Evolutionary conservation across 2,329 filamentous ascomycete species (phyloP), one percentile per base, ranked within the genome.

Genomic region (Chaetomium strumarium): DNA sequence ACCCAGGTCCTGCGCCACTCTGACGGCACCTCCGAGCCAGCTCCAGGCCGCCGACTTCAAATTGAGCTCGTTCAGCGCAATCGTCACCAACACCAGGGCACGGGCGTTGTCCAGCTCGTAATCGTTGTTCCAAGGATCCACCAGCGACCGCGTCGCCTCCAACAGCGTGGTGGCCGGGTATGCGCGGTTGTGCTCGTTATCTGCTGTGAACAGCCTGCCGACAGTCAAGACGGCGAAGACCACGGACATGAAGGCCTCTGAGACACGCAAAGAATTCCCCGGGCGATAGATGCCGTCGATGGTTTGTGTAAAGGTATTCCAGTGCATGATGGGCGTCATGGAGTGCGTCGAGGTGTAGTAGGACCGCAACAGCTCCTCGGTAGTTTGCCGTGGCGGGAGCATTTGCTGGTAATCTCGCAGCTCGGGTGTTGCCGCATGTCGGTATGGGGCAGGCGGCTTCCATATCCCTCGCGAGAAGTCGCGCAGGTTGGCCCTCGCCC

Each of bases 1-100:
- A 0, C 88, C 88, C 42, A 96, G 76, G 59, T 93, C 88, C 66
- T 97, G 92, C 0, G 86, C 87, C 48, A 87, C 84, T 46, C 88
- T 79, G 19, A 95, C 83, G 0, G 90, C 86, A 34, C 79, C 84
- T 1, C 88, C 90, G 19, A 96, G 75, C 88, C 89, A 96, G 16
- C 84, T 84, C 82, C 88, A 95, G 12, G 89, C 89, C 0, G 88
- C 84, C 2, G 90, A 89, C 67, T 87, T 90, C 46, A 90, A 74
- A 63, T 96, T 96, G 70, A 87, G 83, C 70, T 97, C 93, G 59
- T 85, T 84, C 37, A 95, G 78, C 58, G 86, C 95, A 20, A 95
- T 78, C 55, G 87, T 85, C 42, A 86, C 78, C 16, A 97, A 75
- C 20, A 93, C 74, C 12, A 87, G 76, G 1, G 84, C 76, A 47